These are phyloP conservation scores for Extremus antarcticus DNA, from an alignment of 495 filamentous ascomycete genomes.

Conservation along the genomic window DNA sequence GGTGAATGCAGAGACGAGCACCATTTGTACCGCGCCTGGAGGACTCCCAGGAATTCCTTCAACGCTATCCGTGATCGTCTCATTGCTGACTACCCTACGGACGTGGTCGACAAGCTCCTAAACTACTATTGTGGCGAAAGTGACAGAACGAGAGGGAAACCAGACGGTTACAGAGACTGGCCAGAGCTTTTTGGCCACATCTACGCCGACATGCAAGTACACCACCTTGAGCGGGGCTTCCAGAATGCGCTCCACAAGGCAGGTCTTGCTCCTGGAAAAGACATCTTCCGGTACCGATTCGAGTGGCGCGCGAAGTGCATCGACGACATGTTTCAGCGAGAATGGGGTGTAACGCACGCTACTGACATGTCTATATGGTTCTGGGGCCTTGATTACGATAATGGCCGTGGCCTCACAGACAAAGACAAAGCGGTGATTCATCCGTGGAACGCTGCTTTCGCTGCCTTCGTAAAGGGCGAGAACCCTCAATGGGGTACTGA, in stretches of 20 bases:
- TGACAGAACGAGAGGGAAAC: slow-evolving; percentile 24
- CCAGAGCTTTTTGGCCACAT: slow-evolving; percentile 44
- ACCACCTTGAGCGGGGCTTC: slow-evolving; percentile 29
- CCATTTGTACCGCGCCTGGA: slow-evolving; percentile 38
- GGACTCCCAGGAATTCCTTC: slow-evolving; percentile 28
- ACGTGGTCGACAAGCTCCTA: slow-evolving; percentile 35
- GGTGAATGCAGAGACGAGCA: slow-evolving; percentile 48
- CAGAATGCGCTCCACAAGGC: slow-evolving; percentile 19
- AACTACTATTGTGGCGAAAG: slow-evolving; percentile 33
- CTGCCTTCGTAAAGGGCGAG: slow-evolving; percentile 36
- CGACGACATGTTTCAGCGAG: slow-evolving; percentile 31
- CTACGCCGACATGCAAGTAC: slow-evolving; percentile 49
- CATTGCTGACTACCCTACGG: slow-evolving; percentile 41
- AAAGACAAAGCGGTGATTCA: slow-evolving; percentile 36
- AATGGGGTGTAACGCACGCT: slow-evolving; percentile 48
- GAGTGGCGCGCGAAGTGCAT: slow-evolving; percentile 30
- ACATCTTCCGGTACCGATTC: slow-evolving; percentile 19
- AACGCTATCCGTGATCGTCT: slow-evolving; percentile 36
- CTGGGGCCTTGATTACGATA: slow-evolving; percentile 44
- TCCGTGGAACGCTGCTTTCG: slow-evolving; percentile 35
- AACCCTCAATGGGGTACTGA: slow-evolving; percentile 34
- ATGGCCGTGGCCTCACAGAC: slow-evolving; percentile 24
- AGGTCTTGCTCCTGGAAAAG: slow-evolving; percentile 17
- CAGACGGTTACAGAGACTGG: slow-evolving; percentile 35
- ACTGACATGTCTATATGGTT: slow-evolving; percentile 49